These are phyloP conservation scores for Phaffia australis DNA, from an alignment of 768 basidiomycete species.

Conservation along the genomic window DNA sequence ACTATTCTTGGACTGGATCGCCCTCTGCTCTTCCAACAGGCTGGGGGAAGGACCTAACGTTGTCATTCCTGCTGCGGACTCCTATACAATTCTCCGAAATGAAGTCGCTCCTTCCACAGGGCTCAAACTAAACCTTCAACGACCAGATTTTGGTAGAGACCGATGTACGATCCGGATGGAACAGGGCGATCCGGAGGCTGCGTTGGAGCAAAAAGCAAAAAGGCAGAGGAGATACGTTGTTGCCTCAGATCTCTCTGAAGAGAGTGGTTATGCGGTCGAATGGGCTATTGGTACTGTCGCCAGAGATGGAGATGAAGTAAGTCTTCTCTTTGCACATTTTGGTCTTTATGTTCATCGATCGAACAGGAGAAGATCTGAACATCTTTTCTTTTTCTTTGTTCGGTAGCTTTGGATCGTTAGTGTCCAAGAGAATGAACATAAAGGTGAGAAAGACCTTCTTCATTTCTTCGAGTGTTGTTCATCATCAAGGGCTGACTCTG, in stretches of 20 bases:
- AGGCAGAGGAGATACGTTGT: constrained; percentile 65
- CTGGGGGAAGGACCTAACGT: constrained; percentile 88
- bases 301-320: constrained; percentile 75
- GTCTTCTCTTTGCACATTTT: constrained; percentile 32
- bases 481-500: not conserved
- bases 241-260: constrained; percentile 88
- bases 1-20: constrained; percentile 36
- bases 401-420: constrained; percentile 57
- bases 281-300: constrained; percentile 97
- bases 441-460: constrained; percentile 48
- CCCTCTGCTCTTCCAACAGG: constrained; percentile 53
- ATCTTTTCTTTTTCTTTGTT: not conserved
- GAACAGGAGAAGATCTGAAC: not conserved
- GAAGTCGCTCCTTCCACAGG: constrained; percentile 4
- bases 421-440: constrained; percentile 82
- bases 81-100: constrained; percentile 27
- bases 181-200: constrained; percentile 64
- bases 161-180: constrained; percentile 79
- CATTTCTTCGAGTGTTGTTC: not conserved
- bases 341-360: constrained; percentile 27
- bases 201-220: constrained; percentile 47
- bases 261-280: constrained; percentile 87
- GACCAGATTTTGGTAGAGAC: constrained; percentile 84
- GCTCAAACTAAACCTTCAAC: constrained; percentile 30
- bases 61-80: constrained; percentile 48